Evolutionary conservation across 2,329 filamentous ascomycete genomes (phyloP).

Genomic region (Penicillium rolfsii): DNA sequence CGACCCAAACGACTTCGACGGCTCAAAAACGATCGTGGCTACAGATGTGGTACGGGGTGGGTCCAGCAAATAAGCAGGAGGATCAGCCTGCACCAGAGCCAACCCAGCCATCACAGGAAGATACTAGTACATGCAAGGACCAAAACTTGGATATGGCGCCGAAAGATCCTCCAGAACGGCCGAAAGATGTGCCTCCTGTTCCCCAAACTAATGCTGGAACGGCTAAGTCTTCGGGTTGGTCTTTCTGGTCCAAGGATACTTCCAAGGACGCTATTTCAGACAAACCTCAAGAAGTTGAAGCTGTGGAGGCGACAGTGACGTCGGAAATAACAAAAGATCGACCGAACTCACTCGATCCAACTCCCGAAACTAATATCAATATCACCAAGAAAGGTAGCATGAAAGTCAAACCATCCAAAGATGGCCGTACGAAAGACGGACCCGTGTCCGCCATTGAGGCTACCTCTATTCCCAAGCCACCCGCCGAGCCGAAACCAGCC

Average conservation of each 20-base stretch:
- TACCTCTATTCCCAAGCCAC: conserved; percentile 20
- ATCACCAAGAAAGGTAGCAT: conserved; percentile 34
- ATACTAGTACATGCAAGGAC: conserved; percentile 14
- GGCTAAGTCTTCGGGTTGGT: conserved; percentile 43
- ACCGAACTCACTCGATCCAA: conserved; percentile 22
- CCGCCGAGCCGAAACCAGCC: conserved; percentile 30
- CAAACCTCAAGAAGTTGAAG: conserved; percentile 32
- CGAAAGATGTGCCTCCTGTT: conserved; percentile 28
- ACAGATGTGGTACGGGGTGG: conserved; percentile 48
- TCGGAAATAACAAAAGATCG: conserved; percentile 25
- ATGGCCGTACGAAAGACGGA: conserved; percentile 31
- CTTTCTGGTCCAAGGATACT: conserved; percentile 46
- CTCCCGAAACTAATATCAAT: conserved; percentile 31
- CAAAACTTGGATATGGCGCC: conserved; percentile 24
- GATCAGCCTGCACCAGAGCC: conserved; percentile 29
- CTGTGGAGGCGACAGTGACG: conserved; percentile 29
- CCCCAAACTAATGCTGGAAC: conserved; percentile 29
- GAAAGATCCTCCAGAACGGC: conserved; percentile 24
- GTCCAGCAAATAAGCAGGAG: conserved; percentile 28
- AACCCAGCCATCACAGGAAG: conserved; percentile 11
- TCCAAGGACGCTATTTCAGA: conserved; percentile 32
- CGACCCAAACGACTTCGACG: conserved; percentile 15
- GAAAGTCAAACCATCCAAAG: conserved; percentile 35
- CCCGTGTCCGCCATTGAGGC: conserved; percentile 24
- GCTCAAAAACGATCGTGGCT: conserved; percentile 49